Evolutionary conservation across 2,329 filamentous ascomycete species (phyloP), one percentile per base, ranked within the genome.

Genomic region (Trichoderma oligosporum): DNA sequence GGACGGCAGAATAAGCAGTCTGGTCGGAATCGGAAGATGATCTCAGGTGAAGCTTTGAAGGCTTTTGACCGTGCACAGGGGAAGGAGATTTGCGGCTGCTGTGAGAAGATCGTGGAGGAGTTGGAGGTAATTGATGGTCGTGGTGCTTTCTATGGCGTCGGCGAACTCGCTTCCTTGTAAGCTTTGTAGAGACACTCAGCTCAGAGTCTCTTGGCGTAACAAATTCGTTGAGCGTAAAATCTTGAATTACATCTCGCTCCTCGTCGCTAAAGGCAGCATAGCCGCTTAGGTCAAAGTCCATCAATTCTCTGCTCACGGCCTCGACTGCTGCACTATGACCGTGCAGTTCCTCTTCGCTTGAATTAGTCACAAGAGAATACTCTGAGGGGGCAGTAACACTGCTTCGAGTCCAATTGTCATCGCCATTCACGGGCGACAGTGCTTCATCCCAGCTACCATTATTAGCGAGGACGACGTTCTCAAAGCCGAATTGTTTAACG

Each of bases 391-490:
- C 61, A 33, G 62, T 44, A 35, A 65, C 35, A 46, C 66, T 70
- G 59, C 66, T 70, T 44, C 66, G 66, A 24, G 68, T 70, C 72
- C 72, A 74, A n/a, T 63, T 74, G 61, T 70, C 76, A 65, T 68
- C 74, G 61, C 65, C 73, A 61, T 76, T 70, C 57, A 95, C 74
- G 1, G 88, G 87, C 36, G 84, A 82, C n/a, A 96, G 80, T 0
- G 89, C 90, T 27, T 91, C 86, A 58, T 94, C 87, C 90, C 90
- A 96, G 57, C 78, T 86, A 25, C 88, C 90, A 31, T 77, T 77
- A 60, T 82, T 80, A 49, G 84, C 79, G 41, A 96, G 79, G 27
- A 81, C 77, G 16, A 92, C 85, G 61, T 89, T 85, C 67, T 91
- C 85, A 70, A 95, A 91, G 68, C 91, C 86, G 67, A 93, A 90